These are phyloP conservation scores for Diaporthe batatas DNA, from an alignment of 2,329 filamentous ascomycete species.

Conservation along the genomic window DNA sequence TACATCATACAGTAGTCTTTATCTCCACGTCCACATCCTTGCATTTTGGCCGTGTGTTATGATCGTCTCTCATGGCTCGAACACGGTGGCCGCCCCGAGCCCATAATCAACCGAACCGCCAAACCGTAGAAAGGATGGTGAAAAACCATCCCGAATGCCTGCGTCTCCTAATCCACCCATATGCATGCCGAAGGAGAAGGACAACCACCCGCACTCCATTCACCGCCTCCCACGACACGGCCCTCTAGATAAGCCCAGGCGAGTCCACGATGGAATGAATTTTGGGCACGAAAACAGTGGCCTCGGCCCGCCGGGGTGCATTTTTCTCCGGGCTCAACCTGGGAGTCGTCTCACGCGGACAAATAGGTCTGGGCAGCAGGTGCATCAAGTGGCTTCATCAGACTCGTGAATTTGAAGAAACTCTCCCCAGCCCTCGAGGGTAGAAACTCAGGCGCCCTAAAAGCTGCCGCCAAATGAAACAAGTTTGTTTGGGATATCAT, in stretches of 20 bases:
- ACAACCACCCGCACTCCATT: conserved; percentile 14
- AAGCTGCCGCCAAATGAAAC: conserved; percentile 1
- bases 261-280: conserved; percentile 17
- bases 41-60: conserved; percentile 34
- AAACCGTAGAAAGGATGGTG: conserved; percentile 24
- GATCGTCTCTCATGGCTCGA: conserved; percentile 33
- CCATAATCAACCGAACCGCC: conserved; percentile 37
- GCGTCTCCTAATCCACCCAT: conserved; percentile 17
- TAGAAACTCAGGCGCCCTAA: conserved; percentile 16
- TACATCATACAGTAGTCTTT: conserved; percentile 41
- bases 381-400: conserved; percentile 27
- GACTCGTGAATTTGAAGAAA: neutral
- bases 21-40: conserved; percentile 36
- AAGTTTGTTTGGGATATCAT: conserved; percentile 12
- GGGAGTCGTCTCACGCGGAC: neutral
- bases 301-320: conserved; percentile 16
- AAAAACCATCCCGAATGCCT: conserved; percentile 17
- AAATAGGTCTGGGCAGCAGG: conserved; percentile 8
- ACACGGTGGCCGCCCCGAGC: conserved; percentile 37
- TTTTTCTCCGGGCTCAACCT: neutral
- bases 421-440: neutral
- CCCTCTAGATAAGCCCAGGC: conserved; percentile 14
- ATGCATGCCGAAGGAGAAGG: conserved; percentile 26
- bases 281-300: conserved; percentile 33
- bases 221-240: neutral